phyloP scores from a whole-genome alignment of 345 rosid genomes.

The Citrus unshiu region DNA sequence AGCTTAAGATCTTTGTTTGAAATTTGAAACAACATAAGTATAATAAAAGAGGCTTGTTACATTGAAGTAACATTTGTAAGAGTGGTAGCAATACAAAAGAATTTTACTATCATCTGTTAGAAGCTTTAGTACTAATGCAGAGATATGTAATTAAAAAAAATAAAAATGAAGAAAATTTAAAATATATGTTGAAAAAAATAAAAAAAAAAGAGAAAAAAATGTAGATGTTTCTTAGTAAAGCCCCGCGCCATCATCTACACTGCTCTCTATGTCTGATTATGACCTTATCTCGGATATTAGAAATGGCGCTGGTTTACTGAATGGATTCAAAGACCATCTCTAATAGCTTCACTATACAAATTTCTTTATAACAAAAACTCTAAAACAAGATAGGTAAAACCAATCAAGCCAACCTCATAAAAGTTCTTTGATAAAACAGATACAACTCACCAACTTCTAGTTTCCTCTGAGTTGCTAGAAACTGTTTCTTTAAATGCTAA shows the following conservation, averaged over 20 bases:
- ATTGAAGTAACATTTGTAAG: conserved; percentile 8
- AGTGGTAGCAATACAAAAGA: conserved; percentile 32
- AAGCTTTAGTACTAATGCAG: conserved; percentile 22
- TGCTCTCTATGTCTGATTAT: conserved; percentile 15
- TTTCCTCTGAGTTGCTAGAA: conserved; percentile 31
- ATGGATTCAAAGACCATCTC: conserved; percentile 26
- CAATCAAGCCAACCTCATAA: conserved; percentile 32
- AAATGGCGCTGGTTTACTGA: conserved; percentile 23
- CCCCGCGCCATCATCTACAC: conserved; percentile 23
- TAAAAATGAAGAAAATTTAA: conserved; percentile 11
- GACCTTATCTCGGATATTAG: conserved; percentile 32
- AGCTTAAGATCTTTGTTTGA: conserved; percentile 4
- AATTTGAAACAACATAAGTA: conserved; percentile 15
- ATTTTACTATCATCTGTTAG: conserved; percentile 20
- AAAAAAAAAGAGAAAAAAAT: neutral
- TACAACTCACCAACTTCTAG: conserved; percentile 11
- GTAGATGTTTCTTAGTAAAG: conserved; percentile 19
- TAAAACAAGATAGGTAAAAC: conserved; percentile 29
- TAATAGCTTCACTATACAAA: conserved; percentile 36
- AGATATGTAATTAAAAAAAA: conserved; percentile 12
- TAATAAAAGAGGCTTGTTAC: conserved; percentile 9
- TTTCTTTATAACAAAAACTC: conserved; percentile 26
- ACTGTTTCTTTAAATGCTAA: conserved; percentile 25
- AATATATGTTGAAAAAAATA: neutral
- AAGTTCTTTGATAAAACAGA: conserved; percentile 17